Evolutionary conservation across 2,329 filamentous ascomycete species (phyloP), one percentile per base, ranked within the genome.

Genomic region (Coleophoma eucalyptorum): DNA sequence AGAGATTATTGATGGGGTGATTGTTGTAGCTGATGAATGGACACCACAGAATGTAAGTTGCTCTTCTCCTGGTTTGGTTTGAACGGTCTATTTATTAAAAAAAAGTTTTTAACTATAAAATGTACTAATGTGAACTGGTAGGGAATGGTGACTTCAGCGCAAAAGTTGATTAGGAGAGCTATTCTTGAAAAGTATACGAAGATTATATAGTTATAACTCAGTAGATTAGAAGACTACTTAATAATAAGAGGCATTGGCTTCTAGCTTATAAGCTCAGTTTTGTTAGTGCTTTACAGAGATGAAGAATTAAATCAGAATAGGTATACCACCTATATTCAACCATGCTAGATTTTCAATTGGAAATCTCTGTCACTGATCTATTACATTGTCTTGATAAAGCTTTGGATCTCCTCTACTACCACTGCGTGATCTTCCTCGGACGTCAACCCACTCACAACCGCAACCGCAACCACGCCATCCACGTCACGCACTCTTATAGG

Each of bases 1-100:
- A 52, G 90, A 95, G 74, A 83, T 86, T 55, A 77, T 96, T 40
- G 79, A 83, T 31, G 89, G 86, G 46, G 84, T 93, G 18, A 87
- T 93, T 21, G 68, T 96, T 50, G 83, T 86, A 0, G 88, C 93
- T 57, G 90, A 93, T 65, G 90, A 95, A 69, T 96, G 90, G 90
- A 93, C 87, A 49, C 88, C 90, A 49, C 79, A 84, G 52, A 94
- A 85, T 65, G 89, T 93, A 75, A 84, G 88, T 80, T 52, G 31
- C 35, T 19, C 33, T 7, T 43, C 69, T 74, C 33, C 69, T 69
- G 54, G 65, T 69, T 37, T 44, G 35, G n/a, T n/a, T n/a, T n/a
- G n/a, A n/a, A n/a, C n/a, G n/a, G n/a, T n/a, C n/a, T n/a, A n/a
- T n/a, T n/a, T n/a, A n/a, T n/a, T n/a, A n/a, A n/a, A n/a, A n/a